Base-by-base conservation (phyloP, 768 basidiomycete genomes). In the Lactarius trivialis region DNA sequence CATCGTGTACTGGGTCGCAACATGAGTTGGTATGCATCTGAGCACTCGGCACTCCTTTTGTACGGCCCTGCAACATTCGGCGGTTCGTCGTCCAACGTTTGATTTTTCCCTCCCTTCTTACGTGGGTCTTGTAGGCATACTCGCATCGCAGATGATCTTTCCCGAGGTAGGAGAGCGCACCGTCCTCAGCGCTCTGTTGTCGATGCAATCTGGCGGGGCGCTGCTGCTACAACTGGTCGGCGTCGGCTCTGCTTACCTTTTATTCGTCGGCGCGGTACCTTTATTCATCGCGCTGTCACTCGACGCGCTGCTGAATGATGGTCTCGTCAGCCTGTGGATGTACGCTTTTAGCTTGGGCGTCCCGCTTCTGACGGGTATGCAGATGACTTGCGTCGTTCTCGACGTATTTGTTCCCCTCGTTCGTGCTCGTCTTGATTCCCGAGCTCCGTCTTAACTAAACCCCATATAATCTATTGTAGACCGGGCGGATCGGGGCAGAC, bases 351-450 rank as follows among this genome's bases (percentile, higher is more conserved):
- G 79, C 0, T 81, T 83, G 73, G 60, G 76, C 12, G 70, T 82
- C 48, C 85, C 84, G 8, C 71, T 90, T 28, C 69, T 84, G 11
- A 76, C 81, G 0, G 86, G 88, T 24, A 73, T 80, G 0, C 78
- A 89, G 67, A 69, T 90, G 36, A 70, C 84, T 41, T 71, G 81
- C 45, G 79, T 84, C 6, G 83, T 88, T 3, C 68, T 91, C 48
- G 90, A 95, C 50, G 88, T 98, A 24, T 97, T 98, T 69, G 91
- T 96, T 0, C 96, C 96, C 7, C 73, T 97, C 69, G 89, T 89
- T 65, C 56, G 82, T 73, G 15, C 24, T 17, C 8, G 2, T 21
- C 24, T 24, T 1, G 7, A n/a, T 56, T 21, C 14, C 7, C 53
- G 48, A 12, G 37, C 60, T 53, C 21, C n/a, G 39, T 24, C 11